Base-by-base conservation (phyloP, 768 basidiomycete species). In the Leccinum boreale region DNA sequence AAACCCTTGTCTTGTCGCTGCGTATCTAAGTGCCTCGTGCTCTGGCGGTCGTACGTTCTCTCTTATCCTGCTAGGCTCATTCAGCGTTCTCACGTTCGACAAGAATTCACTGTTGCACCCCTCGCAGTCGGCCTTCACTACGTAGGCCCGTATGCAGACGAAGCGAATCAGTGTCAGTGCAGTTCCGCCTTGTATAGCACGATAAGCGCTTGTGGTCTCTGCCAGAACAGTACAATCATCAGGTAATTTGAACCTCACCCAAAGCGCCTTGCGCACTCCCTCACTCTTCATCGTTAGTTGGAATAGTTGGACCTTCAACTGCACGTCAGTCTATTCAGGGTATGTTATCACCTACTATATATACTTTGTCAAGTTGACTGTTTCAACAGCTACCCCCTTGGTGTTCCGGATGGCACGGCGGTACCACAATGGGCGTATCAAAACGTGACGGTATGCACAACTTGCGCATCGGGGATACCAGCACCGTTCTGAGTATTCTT, bases 351-450 rank as follows among this genome's bases (percentile, higher is more conserved):
- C 52, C 4, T 55, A 6, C 12, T 23, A 11, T 31, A 5, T 39
- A 2, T 8, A 28, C 23, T 50, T 36, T 12, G 11, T 23, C 2
- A 19, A 19, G 17, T 26, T 60, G 12, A 62, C 17, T 10, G 28
- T 28, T 46, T 7, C 56, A 21, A 54, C 44, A 82, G 82, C n/a
- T 85, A 73, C 59, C 80, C 83, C 0, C 52, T 71, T 14, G 63
- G 69, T n/a, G 69, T 87, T 50, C 85, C 86, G 3, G 58, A 63
- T 0, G 79, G 78, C 9, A 75, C 81, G 2, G 70, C 74, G 11
- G 76, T 87, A 19, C 86, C 85, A 9, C 78, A 77, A 11, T 88
- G 86, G 86, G 85, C 85, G 12, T 88, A 80, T 58, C 70, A 81
- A 33, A 78, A 84, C 56, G 79, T 86, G 21, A 68, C 74, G 64